Evolutionary conservation across 805 yeast genomes (phyloP).

Genomic region (Kodamaea nitidulidarum): DNA sequence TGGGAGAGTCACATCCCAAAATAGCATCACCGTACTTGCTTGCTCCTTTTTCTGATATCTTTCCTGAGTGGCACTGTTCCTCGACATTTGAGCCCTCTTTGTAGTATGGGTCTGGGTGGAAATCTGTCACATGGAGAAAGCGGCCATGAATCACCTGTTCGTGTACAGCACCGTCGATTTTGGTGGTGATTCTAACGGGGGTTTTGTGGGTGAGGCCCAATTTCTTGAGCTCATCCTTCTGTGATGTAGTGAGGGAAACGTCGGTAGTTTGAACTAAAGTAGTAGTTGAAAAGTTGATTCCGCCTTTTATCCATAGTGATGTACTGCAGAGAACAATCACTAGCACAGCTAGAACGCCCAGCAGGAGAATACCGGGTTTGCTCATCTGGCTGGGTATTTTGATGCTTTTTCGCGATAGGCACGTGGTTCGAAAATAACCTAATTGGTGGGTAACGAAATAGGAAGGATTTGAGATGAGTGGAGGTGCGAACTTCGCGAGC

Average conservation of each 20-base stretch:
- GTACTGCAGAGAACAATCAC: background rate
- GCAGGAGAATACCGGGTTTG: background rate
- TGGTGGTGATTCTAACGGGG: conserved; percentile 23
- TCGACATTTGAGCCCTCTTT: conserved; percentile 44
- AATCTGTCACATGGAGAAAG: conserved; percentile 80
- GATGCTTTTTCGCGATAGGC: background rate
- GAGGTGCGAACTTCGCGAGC: too few relatives aligned
- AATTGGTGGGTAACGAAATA: too few relatives aligned
- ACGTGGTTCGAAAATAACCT: background rate
- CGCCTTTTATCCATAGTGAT: background rate
- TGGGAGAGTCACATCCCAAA: conserved; percentile 75
- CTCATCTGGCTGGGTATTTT: background rate
- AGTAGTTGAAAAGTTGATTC: background rate
- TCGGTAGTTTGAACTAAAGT: conserved; percentile 1
- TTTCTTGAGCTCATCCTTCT: conserved; percentile 8
- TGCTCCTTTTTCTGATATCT: conserved; percentile 40
- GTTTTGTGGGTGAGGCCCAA: conserved; percentile 35
- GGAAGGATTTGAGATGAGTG: too few relatives aligned
- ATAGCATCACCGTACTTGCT: conserved; percentile 72
- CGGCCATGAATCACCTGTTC: conserved; percentile 56
- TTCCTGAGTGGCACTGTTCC: conserved; percentile 56
- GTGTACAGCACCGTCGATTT: conserved; percentile 16
- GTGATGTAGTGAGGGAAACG: background rate
- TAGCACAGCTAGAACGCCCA: conserved; percentile 1
- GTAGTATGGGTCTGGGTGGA: conserved; percentile 78